Evolutionary conservation across 345 rosid genomes (phyloP), one percentile per base, ranked within the genome.

Genomic region (Lumnitzera racemosa): DNA sequence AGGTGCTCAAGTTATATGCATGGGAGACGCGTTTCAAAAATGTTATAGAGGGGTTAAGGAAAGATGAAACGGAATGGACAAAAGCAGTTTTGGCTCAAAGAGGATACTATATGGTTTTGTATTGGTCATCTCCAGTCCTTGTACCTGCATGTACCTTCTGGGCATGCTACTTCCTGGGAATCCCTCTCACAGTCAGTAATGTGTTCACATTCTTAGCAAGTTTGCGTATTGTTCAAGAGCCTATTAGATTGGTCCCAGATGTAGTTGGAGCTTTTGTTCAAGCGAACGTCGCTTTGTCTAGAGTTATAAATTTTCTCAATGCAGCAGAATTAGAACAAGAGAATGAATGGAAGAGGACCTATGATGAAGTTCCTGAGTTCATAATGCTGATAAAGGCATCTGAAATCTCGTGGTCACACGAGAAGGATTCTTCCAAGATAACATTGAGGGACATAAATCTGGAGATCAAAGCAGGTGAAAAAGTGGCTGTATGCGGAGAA

Each of bases 1-100:
- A 74, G 76, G 80, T 89, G 63, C 80, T 89, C 58, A 89, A 89
- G 73, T 78, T 89, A 55, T 88, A 89, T 11, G 82, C 86, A 7
- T 89, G 96, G 96, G 96, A 89, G 65, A 73, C 68, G 73, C 81
- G 78, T 66, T 86, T 89, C 70, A 71, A 67, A 47, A 60, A 63
- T 0, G 67, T 71, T 65, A 74, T 86, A 24, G 59, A 73, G 4
- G 70, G 58, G 3, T 73, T 72, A n/a, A 67, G 91, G 51, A 59
- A 64, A 13, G 46, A 47, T 0, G 95, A 89, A 63, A 68, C 73
- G 41, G 71, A 70, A 36, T 89, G 89, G 89, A 58, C 84, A 24
- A 59, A 76, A 47, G 72, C 75, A 56, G 67, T 47, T 46, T 76
- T 74, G 70, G 76, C 71, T 51, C 77, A 63, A 2, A 52, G 68